These are phyloP conservation scores for Cyclocybe aegerita DNA, from an alignment of 768 basidiomycete species.

Conservation along the genomic window DNA sequence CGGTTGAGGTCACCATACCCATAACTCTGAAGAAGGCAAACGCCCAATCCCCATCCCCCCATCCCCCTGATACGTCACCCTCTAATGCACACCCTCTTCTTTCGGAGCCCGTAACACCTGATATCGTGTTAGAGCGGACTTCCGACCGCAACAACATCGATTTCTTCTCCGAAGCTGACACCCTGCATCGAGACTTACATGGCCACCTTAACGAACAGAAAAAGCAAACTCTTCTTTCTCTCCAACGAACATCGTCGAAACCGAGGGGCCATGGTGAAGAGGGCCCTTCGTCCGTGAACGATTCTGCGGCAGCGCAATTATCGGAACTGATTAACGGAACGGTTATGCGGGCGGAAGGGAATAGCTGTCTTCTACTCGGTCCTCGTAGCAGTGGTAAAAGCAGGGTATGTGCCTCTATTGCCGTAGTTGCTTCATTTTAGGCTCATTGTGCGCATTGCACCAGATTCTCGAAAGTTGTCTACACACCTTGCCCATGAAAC, in stretches of 20 bases:
- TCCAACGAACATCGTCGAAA: conserved; percentile 28
- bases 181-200: conserved; percentile 40
- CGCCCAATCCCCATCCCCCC: no score
- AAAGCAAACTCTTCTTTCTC: conserved; percentile 46
- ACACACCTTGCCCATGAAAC: conserved; percentile 39
- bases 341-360: conserved; percentile 81
- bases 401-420: conserved; percentile 42
- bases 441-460: background rate
- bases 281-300: conserved; percentile 34
- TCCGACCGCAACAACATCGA: no score
- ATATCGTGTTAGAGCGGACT: no score
- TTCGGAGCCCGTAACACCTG: no score
- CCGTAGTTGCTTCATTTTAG: background rate
- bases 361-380: conserved; percentile 88
- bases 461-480: conserved; percentile 67
- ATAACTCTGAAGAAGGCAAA: no score
- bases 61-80: no score
- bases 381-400: conserved; percentile 88
- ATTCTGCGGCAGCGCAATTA: conserved; percentile 55
- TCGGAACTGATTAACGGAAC: conserved; percentile 70
- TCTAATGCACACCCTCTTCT: no score
- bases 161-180: no score
- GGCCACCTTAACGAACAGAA: conserved; percentile 58
- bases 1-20: no score
- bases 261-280: conserved; percentile 22